Conservation (phyloP, 2,329 filamentous ascomycete species). For the Pestalotiopsis sp. region DNA sequence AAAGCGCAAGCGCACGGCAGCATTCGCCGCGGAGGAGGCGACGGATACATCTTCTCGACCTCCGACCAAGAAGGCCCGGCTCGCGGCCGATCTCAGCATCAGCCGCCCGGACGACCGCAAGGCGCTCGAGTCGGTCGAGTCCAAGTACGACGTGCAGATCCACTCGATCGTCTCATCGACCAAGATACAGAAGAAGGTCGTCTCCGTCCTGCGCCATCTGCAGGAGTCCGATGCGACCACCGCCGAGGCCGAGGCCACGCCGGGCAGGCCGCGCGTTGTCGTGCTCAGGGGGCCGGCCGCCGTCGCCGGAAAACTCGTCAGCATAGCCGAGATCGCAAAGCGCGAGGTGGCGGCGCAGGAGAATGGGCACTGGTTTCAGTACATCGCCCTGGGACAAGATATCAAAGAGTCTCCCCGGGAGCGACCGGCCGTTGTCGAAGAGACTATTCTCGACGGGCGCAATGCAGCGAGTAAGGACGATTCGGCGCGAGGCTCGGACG, state of each 20-base stretch:
- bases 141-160: slow-evolving; percentile 52
- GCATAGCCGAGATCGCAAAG: slow-evolving; percentile 68
- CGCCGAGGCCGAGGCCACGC: slow-evolving; percentile 21
- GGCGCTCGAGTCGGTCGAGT: slow-evolving; percentile 43
- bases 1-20: slow-evolving; percentile 31
- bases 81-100: slow-evolving; percentile 26
- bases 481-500: slow-evolving; percentile 33
- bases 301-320: slow-evolving; percentile 67
- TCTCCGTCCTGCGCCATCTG: slow-evolving; percentile 47
- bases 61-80: slow-evolving; percentile 26
- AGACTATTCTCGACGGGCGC: slow-evolving; percentile 40
- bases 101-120: slow-evolving; percentile 41
- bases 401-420: slow-evolving; percentile 30
- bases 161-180: slow-evolving; percentile 63
- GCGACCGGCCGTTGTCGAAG: slow-evolving; percentile 40
- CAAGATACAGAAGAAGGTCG: slow-evolving; percentile 59
- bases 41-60: neutral
- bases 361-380: slow-evolving; percentile 52
- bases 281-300: slow-evolving; percentile 53
- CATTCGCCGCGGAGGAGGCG: slow-evolving; percentile 9
- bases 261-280: slow-evolving; percentile 35
- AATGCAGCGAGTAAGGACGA: slow-evolving; percentile 36
- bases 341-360: slow-evolving; percentile 50
- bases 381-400: slow-evolving; percentile 58
- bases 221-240: slow-evolving; percentile 25